phyloP scores from a whole-genome alignment of 345 rosid species.

The Psidium friedrichsthalianum region DNA sequence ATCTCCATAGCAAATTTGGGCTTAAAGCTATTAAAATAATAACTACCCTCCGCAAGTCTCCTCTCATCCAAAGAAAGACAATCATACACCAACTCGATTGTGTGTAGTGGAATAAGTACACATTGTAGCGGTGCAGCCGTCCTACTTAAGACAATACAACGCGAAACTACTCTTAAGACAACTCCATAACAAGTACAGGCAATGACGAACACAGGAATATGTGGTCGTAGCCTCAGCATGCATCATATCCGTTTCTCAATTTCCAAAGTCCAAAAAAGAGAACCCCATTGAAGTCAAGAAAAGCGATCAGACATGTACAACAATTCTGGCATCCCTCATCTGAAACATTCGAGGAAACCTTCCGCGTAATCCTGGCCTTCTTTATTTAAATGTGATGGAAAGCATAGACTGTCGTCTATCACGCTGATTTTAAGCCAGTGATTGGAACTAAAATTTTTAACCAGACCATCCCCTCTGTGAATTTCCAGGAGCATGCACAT shows the following conservation, averaged over 20 bases:
- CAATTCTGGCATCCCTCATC: neutral
- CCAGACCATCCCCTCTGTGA: conserved; percentile 76
- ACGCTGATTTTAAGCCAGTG: neutral
- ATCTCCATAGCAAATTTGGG: neutral
- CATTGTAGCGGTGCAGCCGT: neutral
- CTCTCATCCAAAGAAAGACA: neutral
- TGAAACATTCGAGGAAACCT: neutral
- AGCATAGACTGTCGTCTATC: neutral
- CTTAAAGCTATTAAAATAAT: neutral
- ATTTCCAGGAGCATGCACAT: conserved; percentile 46
- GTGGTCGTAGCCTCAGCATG: neutral
- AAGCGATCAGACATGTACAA: neutral
- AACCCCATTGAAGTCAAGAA: neutral
- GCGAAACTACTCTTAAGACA: neutral
- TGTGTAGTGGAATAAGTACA: neutral
- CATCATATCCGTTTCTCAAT: neutral
- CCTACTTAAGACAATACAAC: neutral
- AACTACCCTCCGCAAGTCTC: neutral
- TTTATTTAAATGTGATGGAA: neutral
- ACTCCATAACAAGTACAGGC: neutral
- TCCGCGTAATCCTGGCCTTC: neutral
- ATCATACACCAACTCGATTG: neutral
- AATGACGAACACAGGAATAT: neutral
- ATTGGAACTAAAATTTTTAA: neutral
- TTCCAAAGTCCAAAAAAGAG: neutral